These are phyloP conservation scores for Mesotaenium endlicherianum DNA, from an alignment of 139 green algal species.

Conservation along the genomic window DNA sequence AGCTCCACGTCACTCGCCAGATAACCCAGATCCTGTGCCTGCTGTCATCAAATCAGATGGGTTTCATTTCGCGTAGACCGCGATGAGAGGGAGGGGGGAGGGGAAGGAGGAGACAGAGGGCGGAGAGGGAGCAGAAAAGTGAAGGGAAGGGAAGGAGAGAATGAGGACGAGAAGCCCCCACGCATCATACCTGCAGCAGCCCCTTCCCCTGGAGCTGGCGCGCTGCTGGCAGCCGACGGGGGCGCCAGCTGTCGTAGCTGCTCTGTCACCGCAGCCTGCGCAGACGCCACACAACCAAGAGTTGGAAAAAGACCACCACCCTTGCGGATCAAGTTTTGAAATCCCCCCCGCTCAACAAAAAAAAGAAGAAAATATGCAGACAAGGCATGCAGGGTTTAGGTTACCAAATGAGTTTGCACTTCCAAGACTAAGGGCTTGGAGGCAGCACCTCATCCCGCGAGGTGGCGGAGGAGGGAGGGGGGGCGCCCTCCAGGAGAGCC, in stretches of 20 bases:
- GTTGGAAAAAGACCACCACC: neutral
- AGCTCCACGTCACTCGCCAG: neutral
- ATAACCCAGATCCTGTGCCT: neutral
- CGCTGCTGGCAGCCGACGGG: neutral
- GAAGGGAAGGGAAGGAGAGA: neutral
- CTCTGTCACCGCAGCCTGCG: neutral
- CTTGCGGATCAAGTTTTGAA: too few species aligned
- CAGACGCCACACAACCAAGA: neutral
- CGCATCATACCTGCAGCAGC: neutral
- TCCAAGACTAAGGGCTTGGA: neutral
- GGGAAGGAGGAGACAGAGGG: neutral
- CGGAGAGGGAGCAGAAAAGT: neutral
- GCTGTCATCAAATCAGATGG: too few species aligned
- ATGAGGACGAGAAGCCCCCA: neutral
- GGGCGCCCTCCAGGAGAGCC: too few species aligned
- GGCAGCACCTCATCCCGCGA: neutral
- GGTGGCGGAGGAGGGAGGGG: neutral
- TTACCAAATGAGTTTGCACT: neutral
- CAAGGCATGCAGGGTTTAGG: neutral
- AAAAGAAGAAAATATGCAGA: neutral
- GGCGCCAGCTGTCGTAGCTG: neutral
- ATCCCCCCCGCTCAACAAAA: neutral
- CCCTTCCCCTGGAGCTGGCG: neutral
- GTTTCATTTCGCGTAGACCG: too few species aligned
- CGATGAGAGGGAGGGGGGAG: neutral